Evolutionary conservation across 768 basidiomycete genomes (phyloP), one percentile per base, ranked within the genome.

Genomic region (Coprinopsis cinerea): DNA sequence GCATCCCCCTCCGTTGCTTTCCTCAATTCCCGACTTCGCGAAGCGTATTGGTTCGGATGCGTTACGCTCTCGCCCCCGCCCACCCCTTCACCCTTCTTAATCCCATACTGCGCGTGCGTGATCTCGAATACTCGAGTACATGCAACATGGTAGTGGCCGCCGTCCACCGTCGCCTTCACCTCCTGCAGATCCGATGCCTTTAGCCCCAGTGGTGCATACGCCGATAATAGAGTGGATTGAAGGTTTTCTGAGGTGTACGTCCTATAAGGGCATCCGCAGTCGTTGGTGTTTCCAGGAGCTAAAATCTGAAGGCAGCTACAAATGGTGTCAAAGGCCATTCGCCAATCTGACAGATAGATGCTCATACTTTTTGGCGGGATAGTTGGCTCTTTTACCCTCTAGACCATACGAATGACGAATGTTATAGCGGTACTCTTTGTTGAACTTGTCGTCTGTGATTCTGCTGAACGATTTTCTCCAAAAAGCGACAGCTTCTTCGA

Each of bases 81-180:
- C 37, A 94, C 58, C 0, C 95, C 96, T 13, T 96, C 91, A 1
- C 93, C 93, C 64, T 89, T 94, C 68, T 79, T 84, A 44, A 95
- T 82, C 7, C 86, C 82, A 53, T 64, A 70, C 17, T 64, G 64
- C 20, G 74, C 69, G 64, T 98, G 95, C 22, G 93, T 96, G 24
- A 96, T 76, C 70, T 99, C 96, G 65, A 92, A 99, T 18, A 98
- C 92, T 20, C 94, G 78, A 7, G 96, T 98, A 68, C 96, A 99
- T 5, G 94, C 95, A 39, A 97, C 87, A 63, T 99, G 95, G 64
- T 83, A 95, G 63, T 95, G 92, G 2, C 76, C 72, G 15, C 73
- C 74, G 61, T 89, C 91, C 44, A 95, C 89, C 2, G 76, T 80
- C 42, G 73, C 73, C 73, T 91, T 78, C 51, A 98, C 80, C 63